Evolutionary conservation across 1,284 basidiomycete species (phyloP).

Genomic region (Cryptococcus floricola): DNA sequence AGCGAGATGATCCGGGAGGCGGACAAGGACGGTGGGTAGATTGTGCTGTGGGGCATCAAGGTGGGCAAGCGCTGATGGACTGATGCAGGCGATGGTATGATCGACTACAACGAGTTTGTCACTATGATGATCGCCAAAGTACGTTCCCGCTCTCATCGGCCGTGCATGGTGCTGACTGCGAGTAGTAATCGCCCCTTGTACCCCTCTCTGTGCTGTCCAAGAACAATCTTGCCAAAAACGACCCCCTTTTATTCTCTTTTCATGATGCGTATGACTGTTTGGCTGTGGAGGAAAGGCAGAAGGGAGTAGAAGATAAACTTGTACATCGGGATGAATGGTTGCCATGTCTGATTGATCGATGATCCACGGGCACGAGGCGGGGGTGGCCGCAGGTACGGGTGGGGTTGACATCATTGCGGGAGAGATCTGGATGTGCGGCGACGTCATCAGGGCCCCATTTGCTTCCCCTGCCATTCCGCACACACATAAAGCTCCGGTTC

Average conservation of each 20-base stretch:
- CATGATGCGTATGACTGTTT: too few species aligned
- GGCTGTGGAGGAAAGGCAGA: not conserved
- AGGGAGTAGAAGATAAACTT: not conserved
- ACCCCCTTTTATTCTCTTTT: too few species aligned
- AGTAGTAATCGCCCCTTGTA: too few species aligned
- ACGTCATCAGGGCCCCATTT: not conserved
- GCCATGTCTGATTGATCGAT: not conserved
- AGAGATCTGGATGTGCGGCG: not conserved
- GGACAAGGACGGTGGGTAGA: constrained; percentile 68
- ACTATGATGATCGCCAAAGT: constrained; percentile 53
- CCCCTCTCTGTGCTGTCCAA: too few species aligned
- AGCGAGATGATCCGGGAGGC: constrained; percentile 99
- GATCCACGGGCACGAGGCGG: not conserved
- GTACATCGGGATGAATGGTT: not conserved
- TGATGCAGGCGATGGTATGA: constrained; percentile 41
- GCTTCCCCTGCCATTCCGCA: too few species aligned
- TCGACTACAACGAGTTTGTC: constrained; percentile 55
- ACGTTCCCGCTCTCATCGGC: too few species aligned
- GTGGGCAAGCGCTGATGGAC: not conserved
- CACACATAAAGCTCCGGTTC: too few species aligned
- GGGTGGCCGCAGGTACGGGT: not conserved
- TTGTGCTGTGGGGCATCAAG: not conserved
- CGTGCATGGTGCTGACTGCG: too few species aligned
- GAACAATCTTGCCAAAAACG: too few species aligned
- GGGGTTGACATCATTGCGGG: not conserved